phyloP scores from a whole-genome alignment of 108 stramenopile genomes.

The Fistulifera solaris region DNA sequence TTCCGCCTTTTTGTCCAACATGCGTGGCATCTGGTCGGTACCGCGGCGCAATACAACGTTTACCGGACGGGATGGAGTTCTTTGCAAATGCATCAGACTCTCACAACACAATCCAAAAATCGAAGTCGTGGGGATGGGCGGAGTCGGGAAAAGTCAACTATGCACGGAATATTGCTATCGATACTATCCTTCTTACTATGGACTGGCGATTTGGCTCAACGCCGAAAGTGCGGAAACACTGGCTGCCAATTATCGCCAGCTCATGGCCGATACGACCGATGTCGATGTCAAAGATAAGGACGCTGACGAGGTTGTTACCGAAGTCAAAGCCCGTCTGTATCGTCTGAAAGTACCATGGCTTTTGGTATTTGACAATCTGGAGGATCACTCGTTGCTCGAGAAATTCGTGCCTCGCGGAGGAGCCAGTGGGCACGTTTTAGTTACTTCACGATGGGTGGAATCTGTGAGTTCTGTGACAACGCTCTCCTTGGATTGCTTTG shows the following conservation, averaged over 20 bases:
- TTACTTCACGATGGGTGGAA: constrained; percentile 46
- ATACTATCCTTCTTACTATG: constrained; percentile 42
- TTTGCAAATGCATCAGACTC: constrained; percentile 23
- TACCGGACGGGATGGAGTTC: constrained; percentile 40
- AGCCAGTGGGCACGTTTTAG: constrained; percentile 40
- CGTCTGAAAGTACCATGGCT: constrained; percentile 48
- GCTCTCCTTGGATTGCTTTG: constrained; percentile 40
- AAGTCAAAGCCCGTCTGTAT: constrained; percentile 54
- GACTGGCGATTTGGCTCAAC: constrained; percentile 61
- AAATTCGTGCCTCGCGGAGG: constrained; percentile 45
- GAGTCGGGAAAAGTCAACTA: constrained; percentile 24
- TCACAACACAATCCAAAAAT: constrained; percentile 28
- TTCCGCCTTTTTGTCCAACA: constrained; percentile 28
- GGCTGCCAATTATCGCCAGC: constrained; percentile 39
- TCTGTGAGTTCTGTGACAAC: constrained; percentile 9
- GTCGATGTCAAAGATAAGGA: constrained; percentile 27
- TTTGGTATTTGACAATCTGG: constrained; percentile 63
- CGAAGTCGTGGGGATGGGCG: constrained; percentile 51
- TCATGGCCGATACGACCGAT: constrained; percentile 44
- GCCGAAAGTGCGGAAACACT: constrained; percentile 43
- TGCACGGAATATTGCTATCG: constrained; percentile 47
- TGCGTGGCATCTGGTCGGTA: constrained; percentile 46
- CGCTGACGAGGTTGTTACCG: constrained; percentile 42
- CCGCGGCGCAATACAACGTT: constrained; percentile 46
- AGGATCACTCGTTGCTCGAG: constrained; percentile 31